phyloP scores from a whole-genome alignment of 2,329 filamentous ascomycete species.

The Pseudogymnoascus sp. region DNA sequence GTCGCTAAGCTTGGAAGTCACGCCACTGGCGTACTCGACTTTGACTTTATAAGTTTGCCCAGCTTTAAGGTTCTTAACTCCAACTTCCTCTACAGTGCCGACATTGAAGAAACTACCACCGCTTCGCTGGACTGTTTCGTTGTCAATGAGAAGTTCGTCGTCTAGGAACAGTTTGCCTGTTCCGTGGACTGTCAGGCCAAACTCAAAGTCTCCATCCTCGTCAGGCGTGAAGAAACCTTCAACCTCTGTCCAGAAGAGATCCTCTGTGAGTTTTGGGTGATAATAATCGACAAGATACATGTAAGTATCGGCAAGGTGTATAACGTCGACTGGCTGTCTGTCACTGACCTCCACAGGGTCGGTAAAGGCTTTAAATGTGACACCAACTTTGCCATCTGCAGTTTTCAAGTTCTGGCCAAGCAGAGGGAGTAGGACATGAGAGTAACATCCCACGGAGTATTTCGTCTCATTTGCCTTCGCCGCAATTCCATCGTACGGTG shows the following conservation, averaged over 20 bases:
- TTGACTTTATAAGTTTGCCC: conserved; percentile 23
- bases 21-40: conserved; percentile 42
- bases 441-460: conserved; percentile 55
- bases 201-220: conserved; percentile 27
- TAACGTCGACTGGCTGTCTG: conserved; percentile 44
- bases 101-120: conserved; percentile 25
- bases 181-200: conserved; percentile 29
- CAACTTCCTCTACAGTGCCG: conserved; percentile 27
- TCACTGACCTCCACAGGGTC: conserved; percentile 35
- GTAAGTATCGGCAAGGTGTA: conserved; percentile 36
- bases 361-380: conserved; percentile 56
- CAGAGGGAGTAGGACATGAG: conserved; percentile 54
- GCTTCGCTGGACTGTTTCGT: conserved; percentile 27
- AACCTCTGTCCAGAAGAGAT: conserved; percentile 35
- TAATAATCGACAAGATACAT: conserved; percentile 38
- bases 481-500: conserved; percentile 28
- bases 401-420: conserved; percentile 47
- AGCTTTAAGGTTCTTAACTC: conserved; percentile 15
- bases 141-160: conserved; percentile 31
- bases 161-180: conserved; percentile 31
- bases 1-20: conserved; percentile 47
- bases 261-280: conserved; percentile 29
- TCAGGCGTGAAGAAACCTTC: conserved; percentile 28
- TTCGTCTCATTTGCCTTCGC: conserved; percentile 15
- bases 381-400: conserved; percentile 45